A percentile compares a stretch with the other conserved stretches of the same genome.
Conservation (phyloP, 352 stramenopile species). For the Thalassiosira livingstoniorum region DNA sequence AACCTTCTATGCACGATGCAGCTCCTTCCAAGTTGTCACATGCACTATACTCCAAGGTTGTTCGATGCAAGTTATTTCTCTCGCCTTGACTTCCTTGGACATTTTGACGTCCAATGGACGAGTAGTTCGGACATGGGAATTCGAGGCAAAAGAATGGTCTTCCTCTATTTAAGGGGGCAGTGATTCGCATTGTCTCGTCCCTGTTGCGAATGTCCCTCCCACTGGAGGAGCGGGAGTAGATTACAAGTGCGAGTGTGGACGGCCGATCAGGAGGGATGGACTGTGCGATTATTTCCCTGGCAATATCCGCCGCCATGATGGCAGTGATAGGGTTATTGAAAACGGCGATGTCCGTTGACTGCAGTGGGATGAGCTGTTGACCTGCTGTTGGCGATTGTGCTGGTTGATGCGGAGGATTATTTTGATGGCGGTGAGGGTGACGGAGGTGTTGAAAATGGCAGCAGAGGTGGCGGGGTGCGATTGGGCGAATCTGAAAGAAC, state of each 20-base stretch:
- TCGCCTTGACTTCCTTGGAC: not conserved
- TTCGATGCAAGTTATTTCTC: constrained; percentile 11
- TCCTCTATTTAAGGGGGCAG: constrained; percentile 19
- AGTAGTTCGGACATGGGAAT: constrained; percentile 24
- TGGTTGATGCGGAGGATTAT: no score
- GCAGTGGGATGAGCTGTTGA: no score
- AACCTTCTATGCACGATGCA: constrained; percentile 39
- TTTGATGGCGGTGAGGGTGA: no score
- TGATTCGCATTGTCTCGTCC: constrained; percentile 34
- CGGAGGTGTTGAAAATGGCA: no score
- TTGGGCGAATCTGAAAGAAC: no score
- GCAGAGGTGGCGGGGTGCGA: no score
- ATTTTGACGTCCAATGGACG: constrained; percentile 16
- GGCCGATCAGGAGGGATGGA: constrained; percentile 11
- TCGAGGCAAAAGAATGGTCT: constrained; percentile 9
- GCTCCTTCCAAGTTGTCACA: constrained; percentile 25
- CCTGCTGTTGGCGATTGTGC: no score
- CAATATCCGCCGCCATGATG: constrained; percentile 21
- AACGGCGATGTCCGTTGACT: no score
- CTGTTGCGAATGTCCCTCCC: constrained; percentile 30
- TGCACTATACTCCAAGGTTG: constrained; percentile 34
- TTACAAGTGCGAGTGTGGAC: constrained; percentile 27
- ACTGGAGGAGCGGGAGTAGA: constrained; percentile 30
- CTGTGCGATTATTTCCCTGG: constrained; percentile 24
- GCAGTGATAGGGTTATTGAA: not conserved